Evolutionary conservation across 768 basidiomycete species (phyloP).

Genomic region (Rhodotorula graminis): DNA sequence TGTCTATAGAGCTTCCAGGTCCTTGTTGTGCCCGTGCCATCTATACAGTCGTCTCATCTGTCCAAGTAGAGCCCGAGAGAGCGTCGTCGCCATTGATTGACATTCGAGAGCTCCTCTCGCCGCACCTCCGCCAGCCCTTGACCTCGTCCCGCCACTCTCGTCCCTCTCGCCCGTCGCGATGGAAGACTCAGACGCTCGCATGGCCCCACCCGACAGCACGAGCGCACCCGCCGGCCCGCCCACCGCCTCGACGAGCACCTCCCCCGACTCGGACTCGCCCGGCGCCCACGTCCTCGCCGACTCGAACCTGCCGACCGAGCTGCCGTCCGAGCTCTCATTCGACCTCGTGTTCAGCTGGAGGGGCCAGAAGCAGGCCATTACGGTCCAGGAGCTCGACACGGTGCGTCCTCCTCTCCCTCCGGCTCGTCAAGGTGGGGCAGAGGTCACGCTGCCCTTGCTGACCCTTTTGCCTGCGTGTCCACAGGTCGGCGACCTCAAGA

Average conservation of each 20-base stretch:
- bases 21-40: too few relatives aligned
- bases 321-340: constrained; percentile 11
- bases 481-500: constrained; percentile 69
- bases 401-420: not conserved
- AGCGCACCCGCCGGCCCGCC: not conserved
- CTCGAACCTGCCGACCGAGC: not conserved
- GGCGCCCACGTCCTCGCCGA: not conserved
- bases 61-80: too few relatives aligned
- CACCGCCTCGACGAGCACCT: not conserved
- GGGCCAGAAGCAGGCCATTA: constrained; percentile 1
- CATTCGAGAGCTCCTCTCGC: too few relatives aligned
- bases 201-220: not conserved
- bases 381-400: constrained; percentile 19
- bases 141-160: not conserved
- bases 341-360: constrained; percentile 13
- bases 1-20: too few relatives aligned
- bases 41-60: too few relatives aligned
- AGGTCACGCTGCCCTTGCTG: not conserved
- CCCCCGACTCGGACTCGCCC: not conserved
- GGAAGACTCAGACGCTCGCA: not conserved
- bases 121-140: not conserved
- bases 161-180: not conserved
- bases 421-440: not conserved
- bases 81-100: too few relatives aligned
- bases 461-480: too few relatives aligned